phyloP scores from a whole-genome alignment of 2,329 filamentous ascomycete genomes.

The Cordyceps fumosorosea region DNA sequence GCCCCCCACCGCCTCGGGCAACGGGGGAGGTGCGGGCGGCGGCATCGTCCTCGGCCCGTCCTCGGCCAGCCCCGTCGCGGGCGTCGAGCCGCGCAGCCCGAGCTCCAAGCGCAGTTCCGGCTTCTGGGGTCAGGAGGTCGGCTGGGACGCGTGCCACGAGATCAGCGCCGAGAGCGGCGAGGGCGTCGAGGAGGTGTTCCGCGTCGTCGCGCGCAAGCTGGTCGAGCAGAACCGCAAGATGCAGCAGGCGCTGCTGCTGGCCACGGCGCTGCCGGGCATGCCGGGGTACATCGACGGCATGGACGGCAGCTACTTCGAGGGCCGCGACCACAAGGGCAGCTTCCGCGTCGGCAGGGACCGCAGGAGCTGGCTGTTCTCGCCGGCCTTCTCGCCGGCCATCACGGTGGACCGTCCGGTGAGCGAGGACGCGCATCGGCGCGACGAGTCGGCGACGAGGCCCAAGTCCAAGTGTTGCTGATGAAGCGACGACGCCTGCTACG shows the following conservation, averaged over 20 bases:
- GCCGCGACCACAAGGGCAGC: conserved; percentile 38
- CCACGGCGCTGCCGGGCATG: conserved; percentile 44
- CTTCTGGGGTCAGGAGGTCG: conserved; percentile 87
- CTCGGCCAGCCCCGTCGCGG: conserved; percentile 20
- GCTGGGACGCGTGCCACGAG: conserved; percentile 97
- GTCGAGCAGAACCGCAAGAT: conserved; percentile 59
- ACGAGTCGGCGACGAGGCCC: conserved; percentile 17
- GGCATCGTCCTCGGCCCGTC: conserved; percentile 16
- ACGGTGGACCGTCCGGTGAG: conserved; percentile 38
- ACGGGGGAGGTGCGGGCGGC: conserved; percentile 14
- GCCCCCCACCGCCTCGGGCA: conserved; percentile 51
- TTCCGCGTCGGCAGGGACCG: conserved; percentile 53
- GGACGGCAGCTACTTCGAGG: conserved; percentile 48
- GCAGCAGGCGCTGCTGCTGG: conserved; percentile 51
- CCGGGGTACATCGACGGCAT: conserved; percentile 39
- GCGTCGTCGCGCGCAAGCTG: conserved; percentile 57
- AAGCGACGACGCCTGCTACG: background rate
- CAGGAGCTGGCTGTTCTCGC: conserved; percentile 53
- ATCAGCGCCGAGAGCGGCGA: conserved; percentile 91
- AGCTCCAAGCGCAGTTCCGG: conserved; percentile 62
- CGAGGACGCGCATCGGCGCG: conserved; percentile 17
- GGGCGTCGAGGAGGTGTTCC: conserved; percentile 93
- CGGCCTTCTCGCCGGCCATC: conserved; percentile 45
- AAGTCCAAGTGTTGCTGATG: conserved; percentile 22
- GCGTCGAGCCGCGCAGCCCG: conserved; percentile 48